These are phyloP conservation scores for Saccharum spontaneum DNA, from an alignment of 176 grass and related monocot species.

Conservation along the genomic window DNA sequence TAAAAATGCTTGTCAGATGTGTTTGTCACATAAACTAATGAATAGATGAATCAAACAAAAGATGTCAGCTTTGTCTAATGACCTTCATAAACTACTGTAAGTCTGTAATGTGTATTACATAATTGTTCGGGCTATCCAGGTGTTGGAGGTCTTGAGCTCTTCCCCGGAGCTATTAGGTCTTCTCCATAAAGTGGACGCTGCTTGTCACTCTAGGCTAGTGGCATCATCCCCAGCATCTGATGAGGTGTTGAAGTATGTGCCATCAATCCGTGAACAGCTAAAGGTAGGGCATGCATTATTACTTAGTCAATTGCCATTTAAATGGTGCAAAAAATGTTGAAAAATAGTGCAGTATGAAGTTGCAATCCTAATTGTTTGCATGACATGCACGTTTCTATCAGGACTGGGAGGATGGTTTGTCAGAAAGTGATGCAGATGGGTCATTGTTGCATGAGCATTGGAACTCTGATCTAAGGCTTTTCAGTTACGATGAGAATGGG, in stretches of 20 bases:
- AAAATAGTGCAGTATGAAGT: background rate
- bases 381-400: slow-evolving; percentile 34
- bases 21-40: background rate
- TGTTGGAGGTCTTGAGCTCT: slow-evolving; percentile 60
- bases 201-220: slow-evolving; percentile 50
- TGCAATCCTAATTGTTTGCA: background rate
- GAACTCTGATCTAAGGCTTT: slow-evolving; percentile 68
- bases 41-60: background rate
- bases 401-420: slow-evolving; percentile 90
- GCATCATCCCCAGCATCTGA: slow-evolving; percentile 37
- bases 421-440: slow-evolving; percentile 66
- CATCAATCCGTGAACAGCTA: slow-evolving; percentile 68
- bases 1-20: background rate
- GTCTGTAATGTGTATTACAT: background rate
- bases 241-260: slow-evolving; percentile 63
- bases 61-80: background rate
- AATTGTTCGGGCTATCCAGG: slow-evolving; percentile 43
- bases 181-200: slow-evolving; percentile 54
- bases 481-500: slow-evolving; percentile 64
- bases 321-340: background rate
- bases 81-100: background rate
- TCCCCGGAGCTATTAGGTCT: slow-evolving; percentile 60
- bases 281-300: slow-evolving; percentile 41
- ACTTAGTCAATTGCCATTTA: background rate
- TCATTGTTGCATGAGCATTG: slow-evolving; percentile 76